Evolutionary conservation across 495 filamentous ascomycete genomes (phyloP), one percentile per base, ranked within the genome.

Genomic region (Alectoria sarmentosa): DNA sequence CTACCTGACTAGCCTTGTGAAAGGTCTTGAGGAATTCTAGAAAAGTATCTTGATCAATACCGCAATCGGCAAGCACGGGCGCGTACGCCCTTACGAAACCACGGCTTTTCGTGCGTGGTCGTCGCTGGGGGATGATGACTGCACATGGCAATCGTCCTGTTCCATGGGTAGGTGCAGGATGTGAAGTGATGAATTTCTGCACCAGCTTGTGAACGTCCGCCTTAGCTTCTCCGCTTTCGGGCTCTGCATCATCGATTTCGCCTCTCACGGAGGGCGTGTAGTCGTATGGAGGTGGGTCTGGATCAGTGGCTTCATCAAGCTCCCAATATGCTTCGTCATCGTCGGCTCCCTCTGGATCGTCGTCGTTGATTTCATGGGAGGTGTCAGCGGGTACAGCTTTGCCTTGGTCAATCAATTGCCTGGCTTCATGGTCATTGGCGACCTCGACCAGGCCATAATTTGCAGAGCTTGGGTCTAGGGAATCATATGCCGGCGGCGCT

Each of bases 61-160:
- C 75, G 60, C 70, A 74, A 9, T 73, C 64, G 60, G 69, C 71
- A 21, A 81, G 64, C 32, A 71, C 71, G 3, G 78, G 77, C 38
- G 75, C 70, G 64, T 80, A 80, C 2, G 77, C 74, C 28, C 73
- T 69, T 55, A 74, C 70, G 67, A 79, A 80, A 3, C 75, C 74
- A 14, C 73, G 71, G 10, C 58, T 59, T 36, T 73, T 76, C 23
- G 62, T 62, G 32, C 68, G 70, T 36, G 73, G 71, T 59, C 70
- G 62, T 30, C 71, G 68, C 63, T 75, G 74, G 2, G 71, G 67
- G 17, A 73, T 65, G 14, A 74, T 69, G 59, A 72, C 70, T 37
- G 70, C 69, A 54, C 64, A 67, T n/a, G 66, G 46, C 44, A 72
- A 37, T 11, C 44, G 56, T 32, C 57, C 38, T 4, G 6, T 65